phyloP scores from a whole-genome alignment of 768 basidiomycete species.

The Lactarius akahatsu region DNA sequence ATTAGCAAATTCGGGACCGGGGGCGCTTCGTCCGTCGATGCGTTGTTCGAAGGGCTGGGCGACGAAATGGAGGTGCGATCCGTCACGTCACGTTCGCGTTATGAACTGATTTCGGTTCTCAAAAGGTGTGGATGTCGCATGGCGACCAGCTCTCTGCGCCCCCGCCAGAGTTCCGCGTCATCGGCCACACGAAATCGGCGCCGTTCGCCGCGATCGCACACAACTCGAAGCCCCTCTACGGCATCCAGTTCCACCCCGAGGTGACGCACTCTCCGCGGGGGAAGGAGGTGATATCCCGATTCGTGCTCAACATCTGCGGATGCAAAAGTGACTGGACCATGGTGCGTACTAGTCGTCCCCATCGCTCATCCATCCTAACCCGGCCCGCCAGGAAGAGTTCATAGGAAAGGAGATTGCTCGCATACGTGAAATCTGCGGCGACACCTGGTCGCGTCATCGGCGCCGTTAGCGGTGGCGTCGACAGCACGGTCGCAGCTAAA shows the following conservation, averaged over 20 bases:
- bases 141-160: constrained; percentile 87
- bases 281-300: constrained; percentile 83
- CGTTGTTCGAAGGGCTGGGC: constrained; percentile 84
- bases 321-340: constrained; percentile 90
- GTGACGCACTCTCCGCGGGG: constrained; percentile 93
- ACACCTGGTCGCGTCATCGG: constrained; percentile 95
- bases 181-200: constrained; percentile 82
- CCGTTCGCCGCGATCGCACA: constrained; percentile 95
- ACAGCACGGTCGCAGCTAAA: constrained; percentile 97
- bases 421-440: constrained; percentile 92
- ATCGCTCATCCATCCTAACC: not conserved
- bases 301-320: constrained; percentile 80
- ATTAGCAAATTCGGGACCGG: constrained; percentile 61
- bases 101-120: not conserved
- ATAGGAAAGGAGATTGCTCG: constrained; percentile 95
- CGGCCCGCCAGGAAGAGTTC: constrained; percentile 75
- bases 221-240: constrained; percentile 83
- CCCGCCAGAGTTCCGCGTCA: constrained; percentile 81
- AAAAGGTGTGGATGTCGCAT: constrained; percentile 99
- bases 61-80: constrained; percentile 77
- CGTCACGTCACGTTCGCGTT: no score
- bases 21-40: constrained; percentile 53
- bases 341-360: constrained; percentile 44
- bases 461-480: constrained; percentile 96
- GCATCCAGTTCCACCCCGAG: constrained; percentile 98